Base-by-base conservation (phyloP, 192 early-diverging fungal genomes). In the Coemansia pectinata region DNA sequence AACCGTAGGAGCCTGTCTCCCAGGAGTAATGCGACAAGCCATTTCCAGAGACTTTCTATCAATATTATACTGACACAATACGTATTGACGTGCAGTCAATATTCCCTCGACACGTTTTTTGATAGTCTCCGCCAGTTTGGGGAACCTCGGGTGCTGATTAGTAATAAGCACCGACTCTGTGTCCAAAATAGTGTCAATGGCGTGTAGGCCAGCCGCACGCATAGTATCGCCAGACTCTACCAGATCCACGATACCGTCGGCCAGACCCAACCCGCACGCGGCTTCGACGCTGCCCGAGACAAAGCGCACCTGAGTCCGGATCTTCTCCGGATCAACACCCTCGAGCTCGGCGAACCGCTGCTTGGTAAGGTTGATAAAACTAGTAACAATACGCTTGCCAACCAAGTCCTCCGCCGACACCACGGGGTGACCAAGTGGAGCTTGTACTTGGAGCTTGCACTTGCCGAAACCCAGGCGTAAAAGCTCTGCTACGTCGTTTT, bases 141-240 rank as follows among this genome's bases (percentile, higher is more conserved):
- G 90, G 69, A 96, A 90, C 34, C 81, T 71, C 31, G 87, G 64
- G 63, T 94, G 85, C 70, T 90, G 88, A 72, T 96, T 96, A 62
- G 91, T 90, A 57, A 99, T 91, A 58, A 98, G 80, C 36, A 98
- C 95, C 10, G 96, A 91, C 71, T 99, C 89, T 14, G 97, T 91
- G 0, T 83, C 84, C 38, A 96, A 39, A 10, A 99, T 72, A 9
- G 92, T 95, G 44, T 87, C 87, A 45, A 99, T 95, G 57, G 91
- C 88, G 74, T 94, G 91, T 21, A 99, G 87, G n/a, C 96, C 95
- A 17, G 97, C 97, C 21, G 95, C 97, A 50, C 94, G 89, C 97
- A 99, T 99, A n/a, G 97, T 99, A 64, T 99, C 96, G 66, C 97
- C 97, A 21, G 94, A 94, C 85, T 98, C 96, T 50, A 91, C 87